Conservation (phyloP, 495 filamentous ascomycete genomes). For the Xeromyces bisporus region DNA sequence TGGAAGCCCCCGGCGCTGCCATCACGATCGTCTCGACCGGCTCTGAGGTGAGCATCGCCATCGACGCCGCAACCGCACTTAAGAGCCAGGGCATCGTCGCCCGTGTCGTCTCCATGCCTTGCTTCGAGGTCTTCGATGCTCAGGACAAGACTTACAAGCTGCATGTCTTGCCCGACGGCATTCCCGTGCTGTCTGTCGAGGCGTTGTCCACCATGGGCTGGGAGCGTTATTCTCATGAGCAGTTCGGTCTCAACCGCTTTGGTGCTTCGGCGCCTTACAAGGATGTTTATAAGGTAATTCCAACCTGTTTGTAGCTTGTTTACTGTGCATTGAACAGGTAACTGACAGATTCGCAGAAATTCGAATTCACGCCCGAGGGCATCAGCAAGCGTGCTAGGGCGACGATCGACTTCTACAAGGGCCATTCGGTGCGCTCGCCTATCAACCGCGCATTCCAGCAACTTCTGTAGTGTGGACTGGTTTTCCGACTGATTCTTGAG, state of each 20-base stretch:
- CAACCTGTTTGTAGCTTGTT: not conserved
- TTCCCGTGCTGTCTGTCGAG: slow-evolving; percentile 86
- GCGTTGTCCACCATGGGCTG: slow-evolving; percentile 86
- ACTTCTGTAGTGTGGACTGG: slow-evolving; percentile 30
- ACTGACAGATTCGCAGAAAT: slow-evolving; percentile 48
- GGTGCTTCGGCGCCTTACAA: slow-evolving; percentile 94
- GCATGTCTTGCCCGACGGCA: slow-evolving; percentile 79
- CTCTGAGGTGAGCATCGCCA: slow-evolving; percentile 85
- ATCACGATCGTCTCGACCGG: slow-evolving; percentile 90
- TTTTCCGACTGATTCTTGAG: no score
- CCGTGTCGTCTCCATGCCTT: slow-evolving; percentile 89
- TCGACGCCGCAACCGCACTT: slow-evolving; percentile 81
- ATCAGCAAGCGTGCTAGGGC: slow-evolving; percentile 82
- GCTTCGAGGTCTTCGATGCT: slow-evolving; percentile 92
- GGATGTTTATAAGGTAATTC: slow-evolving; percentile 77
- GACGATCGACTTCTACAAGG: slow-evolving; percentile 96
- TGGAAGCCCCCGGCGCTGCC: slow-evolving; percentile 68
- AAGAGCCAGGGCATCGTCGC: slow-evolving; percentile 74
- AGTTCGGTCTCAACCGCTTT: slow-evolving; percentile 97
- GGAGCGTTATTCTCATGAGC: slow-evolving; percentile 97
- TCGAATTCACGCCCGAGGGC: slow-evolving; percentile 95
- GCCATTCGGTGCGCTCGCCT: slow-evolving; percentile 72
- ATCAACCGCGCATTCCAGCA: slow-evolving; percentile 66
- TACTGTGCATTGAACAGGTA: slow-evolving; percentile 9
- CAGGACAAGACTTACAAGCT: slow-evolving; percentile 91